Conservation (phyloP, 116 monocot genomes). For the Iris pallida region DNA sequence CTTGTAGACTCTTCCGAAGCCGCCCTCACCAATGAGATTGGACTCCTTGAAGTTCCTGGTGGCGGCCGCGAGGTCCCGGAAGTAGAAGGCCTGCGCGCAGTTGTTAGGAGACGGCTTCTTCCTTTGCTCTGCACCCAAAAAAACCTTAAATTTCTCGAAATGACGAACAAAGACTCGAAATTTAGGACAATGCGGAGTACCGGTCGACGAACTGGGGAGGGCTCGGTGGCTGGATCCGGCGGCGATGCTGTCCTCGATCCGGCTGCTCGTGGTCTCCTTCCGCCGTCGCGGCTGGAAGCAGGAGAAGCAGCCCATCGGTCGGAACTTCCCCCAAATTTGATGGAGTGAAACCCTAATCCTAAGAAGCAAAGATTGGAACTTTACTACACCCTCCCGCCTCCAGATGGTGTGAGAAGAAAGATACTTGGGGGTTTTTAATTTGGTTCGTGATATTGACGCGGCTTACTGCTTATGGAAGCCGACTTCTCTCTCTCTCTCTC, state of each 20-base stretch:
- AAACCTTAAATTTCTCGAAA: neutral
- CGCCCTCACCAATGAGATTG: constrained; percentile 60
- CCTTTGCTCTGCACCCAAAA: constrained; percentile 11
- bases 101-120: constrained; percentile 2
- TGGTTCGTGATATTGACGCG: too few species aligned
- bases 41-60: constrained; percentile 40
- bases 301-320: constrained; percentile 6
- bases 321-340: too few species aligned
- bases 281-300: neutral
- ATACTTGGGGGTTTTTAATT: too few species aligned
- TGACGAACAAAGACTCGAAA: neutral
- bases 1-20: constrained; percentile 62
- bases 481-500: too few species aligned
- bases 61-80: constrained; percentile 41
- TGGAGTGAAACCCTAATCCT: too few species aligned
- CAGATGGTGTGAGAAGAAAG: too few species aligned
- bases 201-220: neutral
- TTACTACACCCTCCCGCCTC: too few species aligned
- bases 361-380: too few species aligned
- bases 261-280: neutral
- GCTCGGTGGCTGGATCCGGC: neutral
- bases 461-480: too few species aligned
- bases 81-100: constrained; percentile 28
- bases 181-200: neutral
- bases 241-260: constrained; percentile 4